Percentiles rank a stretch among this genome's conserved stretches.
Evolutionary conservation across 805 yeast species (phyloP).

Genomic region (Jamesozyma gamospora): DNA sequence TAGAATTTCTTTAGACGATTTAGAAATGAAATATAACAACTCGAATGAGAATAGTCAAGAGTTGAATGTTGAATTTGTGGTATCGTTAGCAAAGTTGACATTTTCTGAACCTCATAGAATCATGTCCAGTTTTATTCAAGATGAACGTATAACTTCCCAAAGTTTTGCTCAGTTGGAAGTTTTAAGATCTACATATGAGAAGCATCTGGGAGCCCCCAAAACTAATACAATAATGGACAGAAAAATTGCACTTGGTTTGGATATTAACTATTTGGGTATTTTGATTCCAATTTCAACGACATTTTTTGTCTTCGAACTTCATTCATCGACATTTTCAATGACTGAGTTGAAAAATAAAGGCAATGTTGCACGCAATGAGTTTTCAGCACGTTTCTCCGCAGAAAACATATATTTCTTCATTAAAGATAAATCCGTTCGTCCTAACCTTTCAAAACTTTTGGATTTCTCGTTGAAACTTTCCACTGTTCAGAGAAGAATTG

Average conservation of each 20-base stretch:
- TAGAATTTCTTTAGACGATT: conserved; percentile 19
- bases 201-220: background rate
- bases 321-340: conserved; percentile 12
- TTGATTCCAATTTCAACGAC: conserved; percentile 22
- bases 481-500: conserved; percentile 28
- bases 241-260: conserved; percentile 13
- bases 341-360: conserved; percentile 8
- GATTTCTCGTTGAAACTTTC: conserved; percentile 40
- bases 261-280: conserved; percentile 22
- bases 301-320: conserved; percentile 23
- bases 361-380: conserved; percentile 2
- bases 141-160: conserved; percentile 17
- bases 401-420: conserved; percentile 25
- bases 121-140: conserved; percentile 18
- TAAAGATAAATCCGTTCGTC: conserved; percentile 25
- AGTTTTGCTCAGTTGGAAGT: conserved; percentile 11
- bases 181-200: conserved; percentile 5
- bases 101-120: conserved; percentile 24
- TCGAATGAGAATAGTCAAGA: background rate
- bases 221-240: background rate
- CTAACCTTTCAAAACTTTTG: conserved; percentile 33
- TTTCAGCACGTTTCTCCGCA: conserved; percentile 20
- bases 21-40: conserved; percentile 9
- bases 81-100: conserved; percentile 20
- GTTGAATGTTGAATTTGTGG: conserved; percentile 7